Evolutionary conservation across 148 eudicot species (phyloP).

Genomic region (Spergularia bocconei): DNA sequence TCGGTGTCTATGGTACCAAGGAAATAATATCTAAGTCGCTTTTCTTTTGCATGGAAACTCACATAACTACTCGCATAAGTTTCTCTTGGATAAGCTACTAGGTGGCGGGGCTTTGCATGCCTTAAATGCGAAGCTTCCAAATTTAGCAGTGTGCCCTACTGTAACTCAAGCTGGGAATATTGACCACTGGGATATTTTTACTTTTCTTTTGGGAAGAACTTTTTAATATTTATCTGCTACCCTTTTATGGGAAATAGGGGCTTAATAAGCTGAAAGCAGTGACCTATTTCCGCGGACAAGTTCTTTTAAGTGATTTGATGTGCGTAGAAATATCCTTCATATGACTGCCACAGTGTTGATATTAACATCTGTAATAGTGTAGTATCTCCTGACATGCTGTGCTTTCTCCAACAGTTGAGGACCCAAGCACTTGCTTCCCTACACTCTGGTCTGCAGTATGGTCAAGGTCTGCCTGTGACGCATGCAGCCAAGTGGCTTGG

Average conservation of each 20-base stretch:
- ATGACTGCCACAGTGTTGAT: background rate
- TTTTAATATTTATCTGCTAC: too few species aligned
- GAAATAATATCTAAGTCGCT: background rate
- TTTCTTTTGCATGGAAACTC: background rate
- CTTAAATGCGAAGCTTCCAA: too few species aligned
- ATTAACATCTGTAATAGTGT: background rate
- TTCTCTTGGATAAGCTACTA: background rate
- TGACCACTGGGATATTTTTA: too few species aligned
- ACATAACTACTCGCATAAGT: background rate
- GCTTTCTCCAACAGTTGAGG: constrained; percentile 57
- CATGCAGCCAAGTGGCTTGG: constrained; percentile 88
- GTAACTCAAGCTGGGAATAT: too few species aligned
- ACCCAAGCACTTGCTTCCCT: constrained; percentile 93
- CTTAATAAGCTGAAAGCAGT: too few species aligned
- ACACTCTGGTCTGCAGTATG: constrained; percentile 79
- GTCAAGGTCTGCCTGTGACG: constrained; percentile 85
- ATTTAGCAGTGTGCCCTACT: too few species aligned
- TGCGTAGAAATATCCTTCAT: background rate
- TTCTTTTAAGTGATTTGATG: background rate
- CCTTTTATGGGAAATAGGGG: too few species aligned
- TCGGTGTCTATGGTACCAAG: background rate
- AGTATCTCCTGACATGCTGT: constrained; percentile 17
- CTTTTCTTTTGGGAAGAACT: too few species aligned
- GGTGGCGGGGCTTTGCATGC: background rate
- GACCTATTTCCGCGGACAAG: too few species aligned